Evolutionary conservation across 176 grass and related monocot genomes (phyloP), one percentile per base, ranked within the genome.

Genomic region (Lolium rigidum): DNA sequence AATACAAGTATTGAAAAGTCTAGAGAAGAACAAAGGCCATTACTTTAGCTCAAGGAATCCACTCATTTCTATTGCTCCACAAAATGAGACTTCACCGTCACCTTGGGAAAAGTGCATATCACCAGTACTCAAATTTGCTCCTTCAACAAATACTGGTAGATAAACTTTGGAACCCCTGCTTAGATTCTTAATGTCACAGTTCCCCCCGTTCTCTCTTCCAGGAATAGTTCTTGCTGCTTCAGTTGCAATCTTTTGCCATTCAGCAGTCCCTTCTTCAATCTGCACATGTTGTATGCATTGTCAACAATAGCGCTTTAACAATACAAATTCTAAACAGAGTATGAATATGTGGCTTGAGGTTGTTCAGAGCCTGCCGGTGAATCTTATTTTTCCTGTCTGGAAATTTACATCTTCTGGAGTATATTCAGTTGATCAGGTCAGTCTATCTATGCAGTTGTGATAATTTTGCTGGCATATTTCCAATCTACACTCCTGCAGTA

Each of bases 1-100:
- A 56, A 70, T 24, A 43, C 35, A 73, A 74, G 60, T 78, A 86
- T 1, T 77, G 18, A 85, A 57, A 80, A 78, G 20, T 14, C 28
- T 60, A 50, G 61, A 81, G 43, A 84, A 81, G 46, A 57, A 83
- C 7, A 70, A 71, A 57, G 65, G 37, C 10, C 83, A 85, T 94
- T 98, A 94, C 96, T 98, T 95, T 9, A 98, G 93, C 82, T 98
- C 91, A 79, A 98, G 86, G 86, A 95, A 98, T 82, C 96, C 96
- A 82, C 96, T 98, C 96, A 98, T 98, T 83, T 98, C 93, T 76
- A 98, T 98, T 73, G 96, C 93, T 86, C 96, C 96, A 82, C 96
- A 95, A 72, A 98, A 95, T 26, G 93, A 94, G 61, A 98, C 81
- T 89, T 98, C 96, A 26, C 93, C 96, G 55, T 98, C 92, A 3